Percentiles rank a stretch among this genome's conserved stretches.
Evolutionary conservation across 768 basidiomycete genomes (phyloP).

Genomic region (Phaeolepiota aurea): DNA sequence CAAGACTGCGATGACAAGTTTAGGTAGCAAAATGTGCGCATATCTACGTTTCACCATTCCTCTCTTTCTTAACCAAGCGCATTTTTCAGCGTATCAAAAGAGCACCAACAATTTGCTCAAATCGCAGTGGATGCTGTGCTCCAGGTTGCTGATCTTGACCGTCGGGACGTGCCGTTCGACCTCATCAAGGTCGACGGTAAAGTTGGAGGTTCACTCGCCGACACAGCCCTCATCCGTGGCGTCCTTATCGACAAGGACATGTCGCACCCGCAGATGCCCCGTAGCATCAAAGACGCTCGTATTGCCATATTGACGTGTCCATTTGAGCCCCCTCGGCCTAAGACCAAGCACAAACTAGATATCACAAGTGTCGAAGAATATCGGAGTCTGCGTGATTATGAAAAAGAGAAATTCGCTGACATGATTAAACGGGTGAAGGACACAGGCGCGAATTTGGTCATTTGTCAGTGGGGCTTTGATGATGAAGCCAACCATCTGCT

Average conservation of each 20-base stretch:
- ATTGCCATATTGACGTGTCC: conserved; percentile 98
- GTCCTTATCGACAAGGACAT: conserved; percentile 99
- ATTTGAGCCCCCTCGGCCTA: conserved; percentile 97
- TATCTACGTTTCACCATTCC: background rate
- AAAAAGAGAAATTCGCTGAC: conserved; percentile 91
- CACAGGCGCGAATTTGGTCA: conserved; percentile 95
- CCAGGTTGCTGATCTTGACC: conserved; percentile 89
- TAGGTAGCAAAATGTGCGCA: conserved; percentile 94
- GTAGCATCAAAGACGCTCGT: conserved; percentile 76
- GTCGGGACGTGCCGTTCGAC: conserved; percentile 94
- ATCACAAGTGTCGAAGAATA: conserved; percentile 96
- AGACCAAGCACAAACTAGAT: conserved; percentile 98
- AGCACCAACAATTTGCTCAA: conserved; percentile 89
- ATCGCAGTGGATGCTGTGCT: conserved; percentile 98
- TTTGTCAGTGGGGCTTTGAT: conserved; percentile 99
- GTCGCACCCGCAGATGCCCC: conserved; percentile 98
- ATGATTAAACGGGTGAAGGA: conserved; percentile 98
- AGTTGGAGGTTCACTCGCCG: conserved; percentile 93
- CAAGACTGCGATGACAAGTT: conserved; percentile 91
- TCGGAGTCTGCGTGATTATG: conserved; percentile 89
- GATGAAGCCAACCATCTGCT: conserved; percentile 97
- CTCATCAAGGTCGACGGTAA: conserved; percentile 99
- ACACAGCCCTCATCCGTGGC: conserved; percentile 91
- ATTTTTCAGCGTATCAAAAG: conserved; percentile 82
- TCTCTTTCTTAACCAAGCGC: background rate